These are phyloP conservation scores for Euphorbia lathyris DNA, from an alignment of 345 rosid species.

Conservation along the genomic window DNA sequence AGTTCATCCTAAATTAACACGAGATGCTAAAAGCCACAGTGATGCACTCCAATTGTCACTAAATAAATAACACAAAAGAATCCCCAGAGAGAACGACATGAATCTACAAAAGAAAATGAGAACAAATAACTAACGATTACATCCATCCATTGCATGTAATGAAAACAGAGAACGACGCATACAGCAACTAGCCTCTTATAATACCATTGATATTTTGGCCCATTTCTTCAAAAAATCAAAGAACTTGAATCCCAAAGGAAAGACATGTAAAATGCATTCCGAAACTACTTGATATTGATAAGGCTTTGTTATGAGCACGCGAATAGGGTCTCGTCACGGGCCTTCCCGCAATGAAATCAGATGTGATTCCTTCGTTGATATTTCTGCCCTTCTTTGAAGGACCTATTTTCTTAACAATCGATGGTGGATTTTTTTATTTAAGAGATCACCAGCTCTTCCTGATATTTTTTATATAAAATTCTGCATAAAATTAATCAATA, in stretches of 20 bases:
- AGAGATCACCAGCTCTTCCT: no score
- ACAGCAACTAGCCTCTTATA: not conserved
- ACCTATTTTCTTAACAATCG: no score
- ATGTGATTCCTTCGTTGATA: no score
- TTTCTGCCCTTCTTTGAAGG: no score
- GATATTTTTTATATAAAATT: no score
- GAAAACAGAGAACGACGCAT: not conserved
- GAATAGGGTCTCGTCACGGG: no score
- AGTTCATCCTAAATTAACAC: not conserved
- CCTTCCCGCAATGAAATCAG: no score
- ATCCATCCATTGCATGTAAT: no score
- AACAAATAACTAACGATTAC: not conserved
- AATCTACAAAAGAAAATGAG: not conserved
- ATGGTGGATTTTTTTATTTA: no score
- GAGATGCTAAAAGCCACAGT: no score
- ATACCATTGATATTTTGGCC: not conserved
- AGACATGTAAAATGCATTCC: not conserved
- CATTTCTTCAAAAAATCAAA: not conserved
- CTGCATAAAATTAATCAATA: no score
- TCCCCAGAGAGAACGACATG: not conserved
- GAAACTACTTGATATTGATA: not conserved
- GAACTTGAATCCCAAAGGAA: not conserved
- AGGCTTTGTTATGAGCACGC: no score
- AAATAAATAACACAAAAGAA: not conserved
- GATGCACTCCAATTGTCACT: not conserved